Base-by-base conservation (phyloP, 2,329 filamentous ascomycete species). In the Alternaria novae-zelandiae region DNA sequence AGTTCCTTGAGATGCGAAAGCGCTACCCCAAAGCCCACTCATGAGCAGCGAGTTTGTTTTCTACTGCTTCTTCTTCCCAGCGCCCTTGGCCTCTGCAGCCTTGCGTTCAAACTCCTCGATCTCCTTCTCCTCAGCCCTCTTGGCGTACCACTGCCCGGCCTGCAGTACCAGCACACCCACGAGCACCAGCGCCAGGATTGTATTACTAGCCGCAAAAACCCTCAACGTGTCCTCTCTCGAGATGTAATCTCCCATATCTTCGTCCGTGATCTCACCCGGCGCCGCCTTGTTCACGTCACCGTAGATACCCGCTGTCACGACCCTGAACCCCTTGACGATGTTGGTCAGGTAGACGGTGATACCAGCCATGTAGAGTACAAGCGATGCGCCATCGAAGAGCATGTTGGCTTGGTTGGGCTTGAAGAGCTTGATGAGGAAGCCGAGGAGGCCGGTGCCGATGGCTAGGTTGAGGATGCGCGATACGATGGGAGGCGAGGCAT, bases 141-240 rank as follows among this genome's bases (percentile, higher is more conserved):
- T 94, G 25, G 96, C 96, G 83, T 99, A 99, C 96, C 95, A 98
- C 86, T 98, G 93, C 11, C 96, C 96, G 20, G 93, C 93, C 87
- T 99, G 96, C 76, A 99, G 83, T 32, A 97, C 92, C 69, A 99
- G 80, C 10, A 99, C 92, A 6, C 96, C 96, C 4, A 98, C 90
- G 57, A 99, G 83, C 28, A 99, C 93, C 47, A 99, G 86, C 36
- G 95, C 96, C 61, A 98, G 82, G 78, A 99, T 99, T 4, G 96
- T 98, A 82, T 99, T 97, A 80, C 93, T 97, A 8, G 96, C 96
- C 30, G 94, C 89, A 74, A 98, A 85, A 15, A 99, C 95, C 83
- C 93, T 91, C 73, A 99, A 83, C 74, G 90, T 95, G 79, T 99
- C 96, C 82, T 97, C 94, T 25, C 94, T 85, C 3, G 91, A 91